Base-by-base conservation (phyloP, 2,329 filamentous ascomycete species). In the Aspergillus eucalypticola region DNA sequence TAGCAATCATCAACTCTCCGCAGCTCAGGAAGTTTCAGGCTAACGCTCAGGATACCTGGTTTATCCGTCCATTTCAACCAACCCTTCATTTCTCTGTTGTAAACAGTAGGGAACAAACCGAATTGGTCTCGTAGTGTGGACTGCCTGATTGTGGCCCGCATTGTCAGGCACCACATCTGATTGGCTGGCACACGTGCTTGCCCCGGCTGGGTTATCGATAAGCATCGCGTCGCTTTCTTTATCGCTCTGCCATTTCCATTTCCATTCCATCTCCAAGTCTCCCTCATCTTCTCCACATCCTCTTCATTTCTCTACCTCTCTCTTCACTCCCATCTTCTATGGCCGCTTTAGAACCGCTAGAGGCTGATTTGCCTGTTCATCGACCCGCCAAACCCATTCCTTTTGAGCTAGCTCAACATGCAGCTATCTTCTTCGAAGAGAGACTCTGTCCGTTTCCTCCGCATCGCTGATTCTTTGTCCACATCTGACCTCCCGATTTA, bases 341-440 rank as follows among this genome's bases (percentile, higher is more conserved):
- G 62, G 70, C 70, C 61, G 61, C 55, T 29, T 62, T 62, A 25
- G 53, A 64, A n/a, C 60, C 59, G 11, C 60, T 65, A 35, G 61
- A 64, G 60, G 60, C 59, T 8, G 10, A 32, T 2, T 21, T 39
- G 55, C 66, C 62, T 62, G 27, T 39, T 13, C 89, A 88, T 74
- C 83, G 84, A 64, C 74, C 80, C n/a, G 81, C 83, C 6, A 81
- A 78, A 62, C 75, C 77, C 44, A 76, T 92, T 11, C 85, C 88
- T 1, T 85, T 82, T 60, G 86, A 90, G 67, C 76, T 93, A 17
- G 84, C 82, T 58, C 80, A 86, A 60, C 87, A 91, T 68, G 86
- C 85, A 66, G 84, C 86, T 59, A 89, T 91, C 48, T 90, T 89
- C 71, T 79, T 94, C 0, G 90, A 94, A 74, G 90, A 94, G 75